Conservation (phyloP, 495 filamentous ascomycete genomes). For the Letharia columbiana region DNA sequence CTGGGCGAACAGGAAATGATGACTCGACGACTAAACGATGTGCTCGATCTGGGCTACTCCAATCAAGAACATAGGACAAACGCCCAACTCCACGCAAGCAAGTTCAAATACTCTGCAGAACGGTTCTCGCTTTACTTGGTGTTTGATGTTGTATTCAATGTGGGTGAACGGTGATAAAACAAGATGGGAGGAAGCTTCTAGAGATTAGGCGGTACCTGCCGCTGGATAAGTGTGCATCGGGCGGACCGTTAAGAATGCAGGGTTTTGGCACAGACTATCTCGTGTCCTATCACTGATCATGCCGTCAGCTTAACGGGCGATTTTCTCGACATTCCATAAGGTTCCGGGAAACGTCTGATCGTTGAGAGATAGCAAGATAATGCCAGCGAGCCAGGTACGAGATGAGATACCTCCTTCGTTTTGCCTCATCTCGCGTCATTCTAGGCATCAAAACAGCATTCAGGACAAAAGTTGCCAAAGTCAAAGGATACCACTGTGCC, state of each 20-base stretch:
- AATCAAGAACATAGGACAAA: background rate
- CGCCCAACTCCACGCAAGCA: background rate
- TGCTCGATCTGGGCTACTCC: background rate
- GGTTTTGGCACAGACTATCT: background rate
- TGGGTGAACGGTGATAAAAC: background rate
- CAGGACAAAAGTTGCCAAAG: background rate
- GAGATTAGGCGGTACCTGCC: background rate
- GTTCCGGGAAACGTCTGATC: background rate
- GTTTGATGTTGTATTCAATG: background rate
- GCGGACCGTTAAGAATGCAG: background rate
- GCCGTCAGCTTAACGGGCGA: constrained; percentile 2
- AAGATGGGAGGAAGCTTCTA: background rate
- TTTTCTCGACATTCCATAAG: background rate
- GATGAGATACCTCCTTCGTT: background rate
- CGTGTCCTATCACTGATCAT: background rate
- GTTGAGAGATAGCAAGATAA: background rate
- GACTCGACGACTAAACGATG: background rate
- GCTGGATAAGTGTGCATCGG: constrained; percentile 6
- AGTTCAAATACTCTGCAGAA: background rate
- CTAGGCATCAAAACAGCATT: background rate
- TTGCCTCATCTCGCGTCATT: background rate
- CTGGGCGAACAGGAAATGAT: background rate
- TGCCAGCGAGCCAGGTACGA: background rate
- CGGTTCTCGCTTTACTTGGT: background rate
- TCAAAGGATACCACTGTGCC: background rate